A percentile compares a stretch with the other conserved stretches of the same genome.
phyloP scores from a whole-genome alignment of 345 rosid species.

The Brassica incana region DNA sequence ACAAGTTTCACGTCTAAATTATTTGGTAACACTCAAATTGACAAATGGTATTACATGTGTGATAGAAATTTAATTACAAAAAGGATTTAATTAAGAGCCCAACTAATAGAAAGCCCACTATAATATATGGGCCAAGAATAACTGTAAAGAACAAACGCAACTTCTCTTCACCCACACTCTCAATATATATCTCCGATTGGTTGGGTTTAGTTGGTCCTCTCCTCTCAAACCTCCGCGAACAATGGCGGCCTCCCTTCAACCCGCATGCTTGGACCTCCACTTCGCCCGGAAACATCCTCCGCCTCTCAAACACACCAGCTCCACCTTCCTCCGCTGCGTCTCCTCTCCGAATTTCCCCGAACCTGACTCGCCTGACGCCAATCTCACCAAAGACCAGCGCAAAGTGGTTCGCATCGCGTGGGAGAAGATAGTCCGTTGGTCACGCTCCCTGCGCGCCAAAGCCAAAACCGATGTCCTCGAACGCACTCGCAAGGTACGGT shows the following conservation, averaged over 20 bases:
- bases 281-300: constrained; percentile 31
- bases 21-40: too few relatives aligned
- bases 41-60: too few relatives aligned
- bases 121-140: constrained; percentile 13
- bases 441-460: constrained; percentile 81
- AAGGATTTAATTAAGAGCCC: not conserved
- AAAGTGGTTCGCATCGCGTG: constrained; percentile 75
- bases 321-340: constrained; percentile 35
- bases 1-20: too few relatives aligned
- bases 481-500: constrained; percentile 68
- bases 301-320: constrained; percentile 14
- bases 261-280: constrained; percentile 40
- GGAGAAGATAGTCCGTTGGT: constrained; percentile 92
- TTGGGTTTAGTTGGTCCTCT: constrained; percentile 24
- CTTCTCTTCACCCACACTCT: constrained; percentile 12
- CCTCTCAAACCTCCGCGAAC: constrained; percentile 18
- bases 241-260: constrained; percentile 48
- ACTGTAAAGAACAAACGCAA: not conserved
- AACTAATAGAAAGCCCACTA: constrained; percentile 4
- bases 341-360: constrained; percentile 31
- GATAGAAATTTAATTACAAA: too few relatives aligned
- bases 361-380: constrained; percentile 34
- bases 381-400: constrained; percentile 51
- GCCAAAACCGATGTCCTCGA: constrained; percentile 72
- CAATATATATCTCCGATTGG: constrained; percentile 25